phyloP scores from a whole-genome alignment of 73 alveolate species.

The Tetrahymena thermophila region DNA sequence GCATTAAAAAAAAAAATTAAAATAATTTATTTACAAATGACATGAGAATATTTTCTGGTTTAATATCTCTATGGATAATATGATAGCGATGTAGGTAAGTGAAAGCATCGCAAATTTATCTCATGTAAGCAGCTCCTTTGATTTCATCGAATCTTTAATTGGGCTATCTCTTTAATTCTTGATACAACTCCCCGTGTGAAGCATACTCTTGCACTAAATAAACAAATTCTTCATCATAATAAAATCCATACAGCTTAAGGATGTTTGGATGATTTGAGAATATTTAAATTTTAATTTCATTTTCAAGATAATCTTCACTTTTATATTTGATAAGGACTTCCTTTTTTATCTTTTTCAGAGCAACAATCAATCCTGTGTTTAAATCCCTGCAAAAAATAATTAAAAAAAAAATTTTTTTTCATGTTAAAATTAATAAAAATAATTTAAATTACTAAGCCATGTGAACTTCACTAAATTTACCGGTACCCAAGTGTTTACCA shows the following conservation, averaged over 20 bases:
- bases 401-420: not conserved
- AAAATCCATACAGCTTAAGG: constrained; percentile 80
- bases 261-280: constrained; percentile 82
- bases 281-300: constrained; percentile 86
- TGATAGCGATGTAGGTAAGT: constrained; percentile 79
- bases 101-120: constrained; percentile 79
- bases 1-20: no score
- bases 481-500: constrained; percentile 44
- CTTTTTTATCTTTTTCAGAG: constrained; percentile 25
- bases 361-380: constrained; percentile 10
- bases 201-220: constrained; percentile 91
- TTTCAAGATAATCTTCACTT: constrained; percentile 24
- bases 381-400: constrained; percentile 4
- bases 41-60: constrained; percentile 91
- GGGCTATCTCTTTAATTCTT: constrained; percentile 49
- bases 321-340: constrained; percentile 20
- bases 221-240: constrained; percentile 87
- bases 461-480: constrained; percentile 43
- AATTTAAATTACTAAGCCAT: constrained; percentile 20
- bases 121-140: constrained; percentile 67
- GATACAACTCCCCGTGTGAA: constrained; percentile 87
- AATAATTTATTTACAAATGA: not conserved
- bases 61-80: constrained; percentile 92
- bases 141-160: constrained; percentile 52
- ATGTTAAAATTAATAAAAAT: not conserved